These are phyloP conservation scores for Jatropha podagrica DNA, from an alignment of 441 rosid genomes.

Conservation along the genomic window DNA sequence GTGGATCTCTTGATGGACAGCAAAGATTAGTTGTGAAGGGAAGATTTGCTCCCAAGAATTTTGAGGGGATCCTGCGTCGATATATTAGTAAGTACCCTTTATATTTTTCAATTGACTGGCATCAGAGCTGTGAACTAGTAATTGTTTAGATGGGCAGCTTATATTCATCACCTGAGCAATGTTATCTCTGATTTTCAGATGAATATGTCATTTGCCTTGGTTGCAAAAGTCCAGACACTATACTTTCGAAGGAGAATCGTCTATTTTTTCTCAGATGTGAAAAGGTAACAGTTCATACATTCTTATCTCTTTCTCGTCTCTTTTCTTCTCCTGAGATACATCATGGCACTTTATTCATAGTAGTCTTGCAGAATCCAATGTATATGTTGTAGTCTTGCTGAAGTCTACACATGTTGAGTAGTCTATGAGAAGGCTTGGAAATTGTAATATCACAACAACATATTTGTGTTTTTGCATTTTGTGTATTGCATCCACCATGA, in stretches of 20 bases:
- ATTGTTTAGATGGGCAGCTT: background rate
- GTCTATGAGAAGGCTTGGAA: background rate
- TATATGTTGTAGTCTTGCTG: background rate
- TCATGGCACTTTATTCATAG: background rate
- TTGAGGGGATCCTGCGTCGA: slow-evolving; percentile 66
- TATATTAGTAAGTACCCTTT: slow-evolving; percentile 53
- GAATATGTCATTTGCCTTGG: slow-evolving; percentile 80
- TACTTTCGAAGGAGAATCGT: slow-evolving; percentile 67
- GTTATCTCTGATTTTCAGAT: slow-evolving; percentile 38
- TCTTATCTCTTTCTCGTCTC: background rate
- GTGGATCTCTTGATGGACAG: slow-evolving; percentile 69
- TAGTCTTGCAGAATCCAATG: background rate
- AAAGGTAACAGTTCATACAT: slow-evolving; percentile 45
- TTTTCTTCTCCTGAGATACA: background rate
- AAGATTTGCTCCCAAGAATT: slow-evolving; percentile 66
- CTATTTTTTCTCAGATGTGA: slow-evolving; percentile 78
- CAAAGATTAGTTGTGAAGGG: slow-evolving; percentile 75
- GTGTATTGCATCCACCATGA: background rate
- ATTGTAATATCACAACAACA: background rate
- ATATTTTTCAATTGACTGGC: background rate
- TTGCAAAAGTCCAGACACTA: slow-evolving; percentile 85
- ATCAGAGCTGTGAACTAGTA: background rate
- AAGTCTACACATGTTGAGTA: no score
- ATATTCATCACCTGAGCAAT: background rate
- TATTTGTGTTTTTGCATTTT: background rate